Percentiles rank a stretch among this genome's conserved stretches.
These are phyloP conservation scores for Mollisiaceae sp. DNA, from an alignment of 2,329 filamentous ascomycete genomes.

Conservation along the genomic window DNA sequence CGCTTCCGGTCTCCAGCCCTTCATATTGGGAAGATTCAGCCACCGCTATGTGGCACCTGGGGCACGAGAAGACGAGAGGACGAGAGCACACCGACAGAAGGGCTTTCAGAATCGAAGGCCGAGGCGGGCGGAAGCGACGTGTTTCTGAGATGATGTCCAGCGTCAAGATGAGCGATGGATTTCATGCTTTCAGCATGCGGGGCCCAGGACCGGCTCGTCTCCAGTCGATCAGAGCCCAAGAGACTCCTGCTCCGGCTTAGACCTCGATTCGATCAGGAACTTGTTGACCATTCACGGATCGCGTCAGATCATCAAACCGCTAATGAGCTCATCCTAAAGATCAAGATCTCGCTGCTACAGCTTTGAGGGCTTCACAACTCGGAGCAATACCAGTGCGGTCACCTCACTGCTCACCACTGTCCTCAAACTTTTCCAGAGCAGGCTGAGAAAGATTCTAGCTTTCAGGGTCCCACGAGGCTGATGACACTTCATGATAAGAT, in stretches of 20 bases:
- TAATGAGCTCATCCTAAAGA: constrained; percentile 16
- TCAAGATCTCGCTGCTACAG: constrained; percentile 6
- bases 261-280: neutral
- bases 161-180: neutral
- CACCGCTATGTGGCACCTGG: neutral
- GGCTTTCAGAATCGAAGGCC: neutral
- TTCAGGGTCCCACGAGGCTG: constrained; percentile 1
- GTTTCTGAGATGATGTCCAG: neutral
- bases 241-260: neutral
- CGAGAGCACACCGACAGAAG: neutral
- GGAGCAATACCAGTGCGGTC: neutral
- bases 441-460: neutral
- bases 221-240: neutral
- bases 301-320: constrained; percentile 16
- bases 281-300: constrained; percentile 2
- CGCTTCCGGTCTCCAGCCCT: neutral
- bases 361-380: neutral
- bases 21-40: neutral
- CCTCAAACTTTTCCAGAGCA: neutral
- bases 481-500: neutral
- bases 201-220: neutral
- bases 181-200: constrained; percentile 1
- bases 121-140: neutral
- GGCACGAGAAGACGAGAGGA: too few relatives aligned
- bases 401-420: neutral